Evolutionary conservation across 768 basidiomycete genomes (phyloP), one percentile per base, ranked within the genome.

Genomic region (Paxillus rubicundulus): DNA sequence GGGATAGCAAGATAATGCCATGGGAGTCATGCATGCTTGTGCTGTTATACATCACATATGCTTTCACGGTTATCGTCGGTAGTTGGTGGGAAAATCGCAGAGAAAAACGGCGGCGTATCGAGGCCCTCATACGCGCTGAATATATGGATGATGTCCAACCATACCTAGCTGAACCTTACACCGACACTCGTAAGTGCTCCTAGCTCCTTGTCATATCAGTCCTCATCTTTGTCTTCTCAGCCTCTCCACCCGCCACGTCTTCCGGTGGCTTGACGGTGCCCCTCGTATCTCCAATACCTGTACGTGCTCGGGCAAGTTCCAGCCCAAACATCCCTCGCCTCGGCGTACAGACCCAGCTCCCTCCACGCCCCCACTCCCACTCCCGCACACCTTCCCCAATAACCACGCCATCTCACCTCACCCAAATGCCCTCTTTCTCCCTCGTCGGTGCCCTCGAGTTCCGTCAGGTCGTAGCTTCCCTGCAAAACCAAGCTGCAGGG

Each of bases 391-490:
- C 81, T 12, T 81, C 86, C 2, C 80, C 82, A 6, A 63, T 76
- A 7, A 71, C 67, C 21, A 54, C 65, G 0, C 54, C 76, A 20
- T 53, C 73, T 57, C 69, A 70, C 20, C 68, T 74, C 34, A 67
- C 70, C 9, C 80, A 82, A 54, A 79, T 92, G 70, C 89, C 88
- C 3, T 90, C 88, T 0, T 92, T 92, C 61, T 98, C 96, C 3
- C 80, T 99, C 2, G 82, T 98, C 5, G 92, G 96, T 9, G 97
- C 97, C 0, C 81, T 99, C 40, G 97, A 99, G 69, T 99, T 99
- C 71, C 81, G 94, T 16, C 87, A 94, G 53, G 89, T 98, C 20
- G 87, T 99, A 18, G 78, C 87, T 10, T 85, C 87, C 0, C 75
- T 99, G 20, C 82, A 84, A 56, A 77, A 77, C 45, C 84, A 94